These are phyloP conservation scores for Pseudogymnoascus sp. DNA, from an alignment of 2,329 filamentous ascomycete genomes.

Conservation along the genomic window DNA sequence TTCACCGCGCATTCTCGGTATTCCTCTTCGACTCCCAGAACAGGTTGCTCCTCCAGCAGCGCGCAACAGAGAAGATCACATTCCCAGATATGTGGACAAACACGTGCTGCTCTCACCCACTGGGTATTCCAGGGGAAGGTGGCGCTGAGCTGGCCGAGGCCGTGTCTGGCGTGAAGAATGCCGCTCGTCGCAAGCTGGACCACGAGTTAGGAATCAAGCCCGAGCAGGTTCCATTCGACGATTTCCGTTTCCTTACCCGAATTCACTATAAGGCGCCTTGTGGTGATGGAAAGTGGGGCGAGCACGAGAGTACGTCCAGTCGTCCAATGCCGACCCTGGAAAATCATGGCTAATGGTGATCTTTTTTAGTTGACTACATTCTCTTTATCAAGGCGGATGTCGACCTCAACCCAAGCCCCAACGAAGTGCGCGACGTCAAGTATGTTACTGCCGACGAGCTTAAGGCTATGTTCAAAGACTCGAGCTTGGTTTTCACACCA, in stretches of 20 bases:
- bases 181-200: constrained; percentile 85
- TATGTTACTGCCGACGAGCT: constrained; percentile 80
- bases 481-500: constrained; percentile 78
- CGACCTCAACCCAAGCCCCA: constrained; percentile 71
- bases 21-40: constrained; percentile 96
- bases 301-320: constrained; percentile 78
- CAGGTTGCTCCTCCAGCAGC: constrained; percentile 88
- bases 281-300: constrained; percentile 95
- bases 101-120: constrained; percentile 96
- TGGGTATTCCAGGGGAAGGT: constrained; percentile 86
- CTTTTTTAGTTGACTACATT: constrained; percentile 82
- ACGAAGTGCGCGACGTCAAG: constrained; percentile 79
- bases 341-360: constrained; percentile 13
- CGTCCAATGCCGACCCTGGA: not conserved
- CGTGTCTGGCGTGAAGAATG: constrained; percentile 79
- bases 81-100: constrained; percentile 99
- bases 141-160: constrained; percentile 74
- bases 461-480: constrained; percentile 77
- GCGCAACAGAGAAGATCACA: constrained; percentile 93
- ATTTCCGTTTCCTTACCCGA: constrained; percentile 89
- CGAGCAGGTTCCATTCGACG: constrained; percentile 80
- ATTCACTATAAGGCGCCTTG: constrained; percentile 93
- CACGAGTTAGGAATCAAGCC: constrained; percentile 91
- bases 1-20: constrained; percentile 95
- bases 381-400: constrained; percentile 96